phyloP scores from a whole-genome alignment of 805 yeast species.

The Zygosaccharomyces bisporus region DNA sequence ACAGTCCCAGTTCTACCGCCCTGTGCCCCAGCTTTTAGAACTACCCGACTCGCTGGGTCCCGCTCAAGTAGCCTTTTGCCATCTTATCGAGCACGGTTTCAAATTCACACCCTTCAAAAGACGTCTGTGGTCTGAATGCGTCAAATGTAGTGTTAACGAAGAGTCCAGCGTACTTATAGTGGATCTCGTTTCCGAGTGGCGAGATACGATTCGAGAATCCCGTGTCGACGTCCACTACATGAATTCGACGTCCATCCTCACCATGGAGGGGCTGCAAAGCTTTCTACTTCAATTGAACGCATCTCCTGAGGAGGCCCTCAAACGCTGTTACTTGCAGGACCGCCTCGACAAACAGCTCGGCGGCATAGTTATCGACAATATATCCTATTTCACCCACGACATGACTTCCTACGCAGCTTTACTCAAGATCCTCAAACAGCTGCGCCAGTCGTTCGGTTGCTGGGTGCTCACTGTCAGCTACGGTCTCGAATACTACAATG shows the following conservation, averaged over 20 bases:
- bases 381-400: constrained; percentile 28
- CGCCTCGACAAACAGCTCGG: constrained; percentile 18
- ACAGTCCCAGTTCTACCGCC: constrained; percentile 20
- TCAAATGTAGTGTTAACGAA: constrained; percentile 1
- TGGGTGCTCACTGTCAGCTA: constrained; percentile 28
- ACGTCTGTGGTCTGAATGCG: constrained; percentile 11
- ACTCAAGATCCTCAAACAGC: constrained; percentile 18
- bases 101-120: constrained; percentile 20
- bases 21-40: constrained; percentile 13
- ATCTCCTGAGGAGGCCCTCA: constrained; percentile 25
- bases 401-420: constrained; percentile 17
- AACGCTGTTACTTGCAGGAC: constrained; percentile 19
- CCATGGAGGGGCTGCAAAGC: constrained; percentile 22
- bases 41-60: constrained; percentile 9
- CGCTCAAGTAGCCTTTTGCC: constrained; percentile 17
- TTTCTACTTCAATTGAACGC: constrained; percentile 25
- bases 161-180: constrained; percentile 19
- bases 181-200: constrained; percentile 28
- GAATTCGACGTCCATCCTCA: constrained; percentile 24
- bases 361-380: constrained; percentile 34
- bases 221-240: constrained; percentile 9
- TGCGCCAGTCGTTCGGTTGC: constrained; percentile 29
- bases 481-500: constrained; percentile 30
- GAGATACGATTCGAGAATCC: constrained; percentile 8
- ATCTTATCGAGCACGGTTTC: constrained; percentile 28